Percentiles rank a stretch among this genome's conserved stretches.
Evolutionary conservation across 139 green algal genomes (phyloP).

Genomic region (Dunaliella sp.): DNA sequence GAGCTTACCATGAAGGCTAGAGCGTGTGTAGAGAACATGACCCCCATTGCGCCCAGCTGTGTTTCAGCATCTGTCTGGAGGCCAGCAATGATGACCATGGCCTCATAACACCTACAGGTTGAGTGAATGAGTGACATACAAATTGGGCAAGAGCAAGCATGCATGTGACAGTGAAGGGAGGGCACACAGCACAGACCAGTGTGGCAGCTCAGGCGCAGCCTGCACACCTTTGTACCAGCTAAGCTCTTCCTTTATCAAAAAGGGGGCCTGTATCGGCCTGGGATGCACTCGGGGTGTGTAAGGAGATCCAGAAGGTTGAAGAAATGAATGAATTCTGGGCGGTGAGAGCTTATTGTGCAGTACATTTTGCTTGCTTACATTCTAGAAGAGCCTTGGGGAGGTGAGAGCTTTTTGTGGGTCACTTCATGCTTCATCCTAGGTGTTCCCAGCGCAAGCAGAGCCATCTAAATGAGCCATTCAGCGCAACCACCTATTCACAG

Average conservation of each 20-base stretch:
- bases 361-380: too few species aligned
- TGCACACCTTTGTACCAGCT: neutral
- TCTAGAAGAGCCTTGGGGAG: too few species aligned
- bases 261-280: too few species aligned
- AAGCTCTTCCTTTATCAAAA: neutral
- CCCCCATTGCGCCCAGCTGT: constrained; percentile 16
- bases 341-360: too few species aligned
- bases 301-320: too few species aligned
- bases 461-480: too few species aligned
- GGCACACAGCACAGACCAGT: neutral
- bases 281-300: too few species aligned
- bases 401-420: too few species aligned
- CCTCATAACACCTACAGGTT: constrained; percentile 37
- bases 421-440: too few species aligned
- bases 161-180: neutral
- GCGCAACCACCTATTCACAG: too few species aligned
- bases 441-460: too few species aligned
- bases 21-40: constrained; percentile 31
- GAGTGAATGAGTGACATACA: neutral
- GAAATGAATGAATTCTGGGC: too few species aligned
- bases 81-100: constrained; percentile 30
- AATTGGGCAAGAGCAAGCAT: neutral
- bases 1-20: constrained; percentile 36
- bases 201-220: neutral
- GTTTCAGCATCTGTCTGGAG: constrained; percentile 26